These are phyloP conservation scores for Conticribra guillardii DNA, from an alignment of 108 stramenopile genomes.

Conservation along the genomic window DNA sequence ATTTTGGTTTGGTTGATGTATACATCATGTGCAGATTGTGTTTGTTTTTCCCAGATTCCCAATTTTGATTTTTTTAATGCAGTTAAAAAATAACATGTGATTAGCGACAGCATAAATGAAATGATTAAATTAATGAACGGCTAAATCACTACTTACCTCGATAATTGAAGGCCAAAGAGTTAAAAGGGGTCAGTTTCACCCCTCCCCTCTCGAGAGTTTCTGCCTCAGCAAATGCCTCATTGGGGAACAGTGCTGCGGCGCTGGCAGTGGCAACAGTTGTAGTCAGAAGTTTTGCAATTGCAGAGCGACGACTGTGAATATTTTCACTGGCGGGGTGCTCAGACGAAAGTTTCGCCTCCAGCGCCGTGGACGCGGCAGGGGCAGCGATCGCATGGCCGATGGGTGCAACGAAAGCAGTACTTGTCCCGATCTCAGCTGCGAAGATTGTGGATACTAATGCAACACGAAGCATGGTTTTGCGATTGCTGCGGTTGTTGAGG, in stretches of 20 bases:
- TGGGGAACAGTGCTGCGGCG: background rate
- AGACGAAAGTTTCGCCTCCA: background rate
- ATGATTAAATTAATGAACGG: background rate
- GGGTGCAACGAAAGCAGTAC: too few species aligned
- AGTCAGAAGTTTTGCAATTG: background rate
- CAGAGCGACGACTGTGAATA: background rate
- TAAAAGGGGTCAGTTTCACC: conserved; percentile 65
- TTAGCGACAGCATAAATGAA: too few species aligned
- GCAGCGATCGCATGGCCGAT: background rate
- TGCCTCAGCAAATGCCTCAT: conserved; percentile 25
- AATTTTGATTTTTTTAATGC: background rate
- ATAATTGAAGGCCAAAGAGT: conserved; percentile 79
- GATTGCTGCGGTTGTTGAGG: too few species aligned
- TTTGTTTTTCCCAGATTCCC: too few species aligned
- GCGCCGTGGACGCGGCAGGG: too few species aligned
- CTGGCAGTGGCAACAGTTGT: conserved; percentile 1
- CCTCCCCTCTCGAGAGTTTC: conserved; percentile 50
- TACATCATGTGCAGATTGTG: too few species aligned
- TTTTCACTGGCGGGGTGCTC: background rate
- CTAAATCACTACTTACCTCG: conserved; percentile 39
- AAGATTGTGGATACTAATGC: too few species aligned
- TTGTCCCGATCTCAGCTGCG: too few species aligned
- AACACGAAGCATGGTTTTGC: too few species aligned
- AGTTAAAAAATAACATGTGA: too few species aligned
- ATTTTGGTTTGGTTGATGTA: background rate